phyloP scores from a whole-genome alignment of 2,329 filamentous ascomycete species.

The Penicillium nordicum region DNA sequence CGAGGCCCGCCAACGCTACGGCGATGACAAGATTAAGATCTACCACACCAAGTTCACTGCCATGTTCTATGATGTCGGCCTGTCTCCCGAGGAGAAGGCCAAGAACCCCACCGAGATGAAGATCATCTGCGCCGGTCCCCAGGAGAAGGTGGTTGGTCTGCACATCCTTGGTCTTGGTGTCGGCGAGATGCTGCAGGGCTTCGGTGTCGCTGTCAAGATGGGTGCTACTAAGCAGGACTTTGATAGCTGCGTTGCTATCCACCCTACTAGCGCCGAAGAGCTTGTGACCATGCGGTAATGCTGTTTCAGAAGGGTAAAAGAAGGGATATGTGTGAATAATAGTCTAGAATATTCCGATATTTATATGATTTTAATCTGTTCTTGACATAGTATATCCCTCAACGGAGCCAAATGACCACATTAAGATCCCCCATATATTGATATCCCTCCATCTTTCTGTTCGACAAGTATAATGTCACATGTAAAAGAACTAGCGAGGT shows the following conservation, averaged over 20 bases:
- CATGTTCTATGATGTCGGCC: constrained; percentile 47
- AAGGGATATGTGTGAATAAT: neutral
- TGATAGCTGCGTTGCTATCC: constrained; percentile 71
- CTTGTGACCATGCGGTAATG: constrained; percentile 53
- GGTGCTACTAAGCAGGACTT: constrained; percentile 74
- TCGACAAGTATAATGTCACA: too few relatives aligned
- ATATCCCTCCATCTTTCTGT: neutral
- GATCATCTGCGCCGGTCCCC: constrained; percentile 47
- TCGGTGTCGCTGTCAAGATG: constrained; percentile 76
- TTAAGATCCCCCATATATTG: neutral
- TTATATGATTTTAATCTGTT: neutral
- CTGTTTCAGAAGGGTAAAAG: constrained; percentile 1
- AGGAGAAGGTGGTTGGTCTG: constrained; percentile 51
- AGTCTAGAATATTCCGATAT: neutral
- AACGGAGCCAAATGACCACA: too few relatives aligned
- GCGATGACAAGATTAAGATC: constrained; percentile 50
- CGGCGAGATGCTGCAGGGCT: constrained; percentile 70
- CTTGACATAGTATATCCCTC: too few relatives aligned
- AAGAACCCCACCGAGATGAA: constrained; percentile 52
- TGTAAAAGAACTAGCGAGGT: neutral
- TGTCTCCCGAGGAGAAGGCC: constrained; percentile 48
- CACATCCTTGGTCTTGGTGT: constrained; percentile 49
- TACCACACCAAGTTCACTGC: constrained; percentile 50
- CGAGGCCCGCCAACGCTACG: constrained; percentile 46
- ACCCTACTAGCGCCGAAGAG: constrained; percentile 74